Conservation (phyloP, 2,329 filamentous ascomycete genomes). For the Colletotrichum phormii region DNA sequence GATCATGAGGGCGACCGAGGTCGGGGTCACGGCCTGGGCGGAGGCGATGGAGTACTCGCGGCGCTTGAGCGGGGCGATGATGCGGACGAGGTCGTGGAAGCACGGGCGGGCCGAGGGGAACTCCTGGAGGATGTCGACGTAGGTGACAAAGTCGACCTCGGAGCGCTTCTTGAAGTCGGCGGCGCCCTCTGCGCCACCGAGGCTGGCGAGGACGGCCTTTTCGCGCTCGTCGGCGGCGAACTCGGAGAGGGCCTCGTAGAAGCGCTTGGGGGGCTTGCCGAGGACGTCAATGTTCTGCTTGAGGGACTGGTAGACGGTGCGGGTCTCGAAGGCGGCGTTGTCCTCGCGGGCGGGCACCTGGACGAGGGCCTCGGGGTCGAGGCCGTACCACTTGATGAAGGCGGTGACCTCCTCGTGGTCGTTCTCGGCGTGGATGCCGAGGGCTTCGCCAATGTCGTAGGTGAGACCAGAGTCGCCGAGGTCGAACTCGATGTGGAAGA, state of each 20-base stretch:
- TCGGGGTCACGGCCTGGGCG: conserved; percentile 93
- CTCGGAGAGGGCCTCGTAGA: conserved; percentile 92
- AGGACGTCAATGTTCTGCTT: conserved; percentile 96
- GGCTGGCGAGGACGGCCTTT: conserved; percentile 80
- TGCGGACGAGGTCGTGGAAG: conserved; percentile 89
- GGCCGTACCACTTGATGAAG: conserved; percentile 91
- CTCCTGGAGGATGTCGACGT: conserved; percentile 88
- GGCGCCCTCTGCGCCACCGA: conserved; percentile 83
- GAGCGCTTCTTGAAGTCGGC: conserved; percentile 92
- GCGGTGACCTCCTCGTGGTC: conserved; percentile 80
- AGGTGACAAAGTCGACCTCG: conserved; percentile 92
- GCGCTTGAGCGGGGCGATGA: conserved; percentile 93
- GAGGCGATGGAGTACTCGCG: conserved; percentile 99
- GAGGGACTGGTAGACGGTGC: conserved; percentile 92
- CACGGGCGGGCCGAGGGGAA: conserved; percentile 89
- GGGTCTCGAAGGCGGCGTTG: conserved; percentile 78
- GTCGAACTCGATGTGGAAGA: conserved; percentile 99
- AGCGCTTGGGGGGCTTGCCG: conserved; percentile 95
- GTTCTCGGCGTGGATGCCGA: conserved; percentile 97
- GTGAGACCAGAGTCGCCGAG: conserved; percentile 90
- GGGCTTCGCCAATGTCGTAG: conserved; percentile 96
- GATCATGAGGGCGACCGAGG: conserved; percentile 92
- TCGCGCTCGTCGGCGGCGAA: conserved; percentile 87
- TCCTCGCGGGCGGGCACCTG: conserved; percentile 91
- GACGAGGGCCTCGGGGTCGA: conserved; percentile 86